Evolutionary conservation across 495 filamentous ascomycete species (phyloP), one percentile per base, ranked within the genome.

Genomic region (Talaromyces proteolyticus): DNA sequence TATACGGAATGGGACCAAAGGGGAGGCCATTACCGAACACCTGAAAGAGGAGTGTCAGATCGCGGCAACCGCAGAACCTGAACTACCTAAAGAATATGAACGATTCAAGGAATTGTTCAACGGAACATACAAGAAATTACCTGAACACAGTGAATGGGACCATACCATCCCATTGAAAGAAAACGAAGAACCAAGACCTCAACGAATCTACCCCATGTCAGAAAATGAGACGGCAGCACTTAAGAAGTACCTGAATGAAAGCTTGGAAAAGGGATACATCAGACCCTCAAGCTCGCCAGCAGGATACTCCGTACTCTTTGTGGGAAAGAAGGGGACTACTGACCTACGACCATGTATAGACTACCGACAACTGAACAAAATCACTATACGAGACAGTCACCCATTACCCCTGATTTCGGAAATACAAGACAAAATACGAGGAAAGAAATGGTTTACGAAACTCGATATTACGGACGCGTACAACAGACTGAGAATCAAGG

Each of bases 181-280:
- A 57, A 29, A 25, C 10, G 48, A 48, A 16, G 3, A 48, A 47
- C 26, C 38, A 25, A 49, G 14, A 6, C 49, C 10, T 38, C 40
- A 48, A 48, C 34, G 46, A 48, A 50, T 63, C 20, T 56, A 58
- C 19, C 23, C 26, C 24, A 25, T 61, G 43, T 59, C 25, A 18
- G 21, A 55, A 47, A 50, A 52, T 42, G n/a, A 57, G 16, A 24
- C 42, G 26, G 11, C n/a, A n/a, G n/a, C n/a, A n/a, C n/a, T n/a
- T n/a, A n/a, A n/a, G n/a, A n/a, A n/a, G n/a, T n/a, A n/a, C n/a
- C 58, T 25, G 44, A 56, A 10, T 36, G 57, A 46, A 57, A 51
- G 16, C 37, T 50, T 53, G 16, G 39, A 26, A 39, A 51, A 42
- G 29, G 18, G 12, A 42, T 39, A 26, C 21, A 50, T 51, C 38